phyloP scores from a whole-genome alignment of 2,329 filamentous ascomycete species.

The Pseudogymnoascus sp. region DNA sequence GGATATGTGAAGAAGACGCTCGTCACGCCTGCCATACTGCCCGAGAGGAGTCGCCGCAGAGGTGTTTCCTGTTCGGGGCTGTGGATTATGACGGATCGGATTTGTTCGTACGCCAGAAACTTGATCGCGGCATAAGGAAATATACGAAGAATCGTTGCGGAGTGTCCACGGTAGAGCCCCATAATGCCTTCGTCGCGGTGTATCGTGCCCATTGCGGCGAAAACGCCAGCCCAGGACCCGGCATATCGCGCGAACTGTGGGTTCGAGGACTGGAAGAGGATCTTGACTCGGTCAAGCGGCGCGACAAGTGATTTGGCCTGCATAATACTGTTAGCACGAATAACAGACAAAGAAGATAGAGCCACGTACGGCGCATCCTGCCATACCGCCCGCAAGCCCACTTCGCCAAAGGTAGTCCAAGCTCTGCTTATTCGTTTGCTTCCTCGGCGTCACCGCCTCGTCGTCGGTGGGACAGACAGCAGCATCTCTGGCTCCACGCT shows the following conservation, averaged over 20 bases:
- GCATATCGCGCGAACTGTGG: conserved; percentile 91
- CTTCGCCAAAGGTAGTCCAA: conserved; percentile 78
- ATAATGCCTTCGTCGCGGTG: conserved; percentile 62
- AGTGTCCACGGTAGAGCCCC: conserved; percentile 89
- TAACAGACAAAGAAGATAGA: background rate
- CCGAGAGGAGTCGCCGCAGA: conserved; percentile 63
- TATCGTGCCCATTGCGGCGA: conserved; percentile 77
- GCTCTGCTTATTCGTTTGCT: conserved; percentile 57
- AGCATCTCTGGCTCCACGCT: conserved; percentile 26
- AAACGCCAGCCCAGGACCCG: conserved; percentile 77
- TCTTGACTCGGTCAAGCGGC: conserved; percentile 95
- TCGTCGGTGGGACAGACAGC: conserved; percentile 43
- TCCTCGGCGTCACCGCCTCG: conserved; percentile 39
- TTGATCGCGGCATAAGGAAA: conserved; percentile 98
- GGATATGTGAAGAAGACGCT: conserved; percentile 97
- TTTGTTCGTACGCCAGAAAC: conserved; percentile 95
- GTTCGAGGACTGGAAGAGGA: conserved; percentile 93
- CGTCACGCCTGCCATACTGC: conserved; percentile 71
- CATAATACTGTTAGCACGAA: conserved; percentile 13
- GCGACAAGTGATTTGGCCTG: conserved; percentile 94
- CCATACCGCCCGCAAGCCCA: conserved; percentile 78
- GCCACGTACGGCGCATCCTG: conserved; percentile 71
- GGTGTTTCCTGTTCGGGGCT: conserved; percentile 68
- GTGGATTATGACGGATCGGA: conserved; percentile 70
- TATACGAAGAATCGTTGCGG: conserved; percentile 84